A percentile compares a stretch with the other conserved stretches of the same genome.
Evolutionary conservation across 148 eudicot genomes (phyloP).

Genomic region (Silene latifolia): DNA sequence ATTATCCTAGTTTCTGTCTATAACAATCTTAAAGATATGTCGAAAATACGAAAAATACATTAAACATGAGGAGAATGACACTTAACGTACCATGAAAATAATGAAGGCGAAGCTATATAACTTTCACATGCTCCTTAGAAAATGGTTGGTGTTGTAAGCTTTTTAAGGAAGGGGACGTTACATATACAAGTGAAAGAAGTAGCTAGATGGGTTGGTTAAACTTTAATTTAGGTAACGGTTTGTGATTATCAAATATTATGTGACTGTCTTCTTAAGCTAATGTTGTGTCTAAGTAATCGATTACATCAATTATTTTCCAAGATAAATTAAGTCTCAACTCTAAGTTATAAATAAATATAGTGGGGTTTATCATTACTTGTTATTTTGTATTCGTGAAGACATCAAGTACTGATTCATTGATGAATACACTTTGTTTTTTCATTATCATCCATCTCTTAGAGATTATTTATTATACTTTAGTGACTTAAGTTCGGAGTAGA

Average conservation of each 20-base stretch:
- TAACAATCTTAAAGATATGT: too few species aligned
- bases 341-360: not conserved
- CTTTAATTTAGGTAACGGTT: conserved; percentile 5
- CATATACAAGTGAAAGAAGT: too few species aligned
- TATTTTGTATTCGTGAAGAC: conserved; percentile 8
- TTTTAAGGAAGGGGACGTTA: not conserved
- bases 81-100: conserved; percentile 1
- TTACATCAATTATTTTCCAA: conserved; percentile 21
- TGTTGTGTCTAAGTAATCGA: conserved; percentile 22
- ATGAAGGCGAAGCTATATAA: not conserved
- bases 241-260: not conserved
- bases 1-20: too few species aligned
- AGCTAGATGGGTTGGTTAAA: conserved; percentile 1
- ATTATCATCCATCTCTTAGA: too few species aligned
- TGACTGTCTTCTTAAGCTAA: conserved; percentile 25
- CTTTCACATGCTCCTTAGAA: not conserved
- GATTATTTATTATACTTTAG: too few species aligned
- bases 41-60: not conserved
- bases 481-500: too few species aligned
- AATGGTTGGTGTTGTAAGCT: not conserved
- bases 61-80: not conserved
- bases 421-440: too few species aligned
- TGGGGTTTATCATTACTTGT: conserved; percentile 10
- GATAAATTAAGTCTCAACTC: not conserved
- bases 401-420: too few species aligned